These are phyloP conservation scores for Leishmania tarentolae DNA, from an alignment of 208 protist species.

Conservation along the genomic window DNA sequence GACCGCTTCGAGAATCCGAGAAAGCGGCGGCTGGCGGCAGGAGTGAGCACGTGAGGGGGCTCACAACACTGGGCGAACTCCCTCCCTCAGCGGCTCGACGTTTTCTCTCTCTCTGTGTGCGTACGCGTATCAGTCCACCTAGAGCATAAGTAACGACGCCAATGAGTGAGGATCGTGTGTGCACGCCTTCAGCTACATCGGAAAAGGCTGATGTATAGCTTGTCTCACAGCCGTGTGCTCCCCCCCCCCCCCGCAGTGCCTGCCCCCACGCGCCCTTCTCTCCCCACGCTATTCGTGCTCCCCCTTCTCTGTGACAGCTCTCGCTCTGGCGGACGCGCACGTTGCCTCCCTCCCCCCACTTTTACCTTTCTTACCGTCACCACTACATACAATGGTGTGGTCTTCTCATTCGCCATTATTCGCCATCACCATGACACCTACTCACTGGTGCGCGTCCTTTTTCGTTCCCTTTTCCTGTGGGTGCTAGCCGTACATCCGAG, in stretches of 20 bases:
- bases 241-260: too few relatives aligned
- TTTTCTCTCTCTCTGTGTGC: background rate
- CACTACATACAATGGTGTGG: background rate
- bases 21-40: background rate
- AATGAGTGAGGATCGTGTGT: too few relatives aligned
- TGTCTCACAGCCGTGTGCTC: background rate
- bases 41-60: background rate
- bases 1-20: background rate
- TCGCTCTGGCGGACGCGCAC: background rate
- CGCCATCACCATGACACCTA: background rate
- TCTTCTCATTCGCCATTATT: background rate
- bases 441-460: background rate
- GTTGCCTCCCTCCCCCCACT: background rate
- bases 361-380: background rate
- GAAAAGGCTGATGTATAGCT: background rate
- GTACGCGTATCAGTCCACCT: background rate
- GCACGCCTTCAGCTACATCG: background rate
- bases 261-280: background rate
- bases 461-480: background rate
- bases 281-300: too few relatives aligned
- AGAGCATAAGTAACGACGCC: background rate
- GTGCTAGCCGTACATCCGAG: background rate
- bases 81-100: background rate
- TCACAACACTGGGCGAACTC: background rate
- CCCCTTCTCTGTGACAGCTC: background rate